phyloP scores from a whole-genome alignment of 2,329 filamentous ascomycete genomes.

The Tolypocladium nubicola region DNA sequence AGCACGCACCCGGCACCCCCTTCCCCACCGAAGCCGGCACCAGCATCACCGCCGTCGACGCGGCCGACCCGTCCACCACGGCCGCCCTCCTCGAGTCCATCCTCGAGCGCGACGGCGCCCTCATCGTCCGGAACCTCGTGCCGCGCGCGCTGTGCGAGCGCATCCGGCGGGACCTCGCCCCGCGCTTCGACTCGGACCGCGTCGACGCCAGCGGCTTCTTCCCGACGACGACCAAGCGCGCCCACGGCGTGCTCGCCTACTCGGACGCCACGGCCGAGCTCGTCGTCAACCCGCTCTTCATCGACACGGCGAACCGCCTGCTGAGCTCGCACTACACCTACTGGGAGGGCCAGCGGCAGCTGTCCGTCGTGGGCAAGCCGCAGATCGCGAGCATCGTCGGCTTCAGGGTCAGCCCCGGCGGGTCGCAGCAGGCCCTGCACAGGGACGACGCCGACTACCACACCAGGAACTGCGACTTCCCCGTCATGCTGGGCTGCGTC shows the following conservation, averaged over 20 bases:
- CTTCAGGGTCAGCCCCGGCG: slow-evolving; percentile 28
- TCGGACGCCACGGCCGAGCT: slow-evolving; percentile 27
- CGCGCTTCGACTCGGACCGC: slow-evolving; percentile 23
- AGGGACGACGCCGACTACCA: slow-evolving; percentile 22
- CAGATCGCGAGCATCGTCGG: slow-evolving; percentile 24
- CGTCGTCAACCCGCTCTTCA: slow-evolving; percentile 21
- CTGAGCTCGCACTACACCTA: slow-evolving; percentile 24
- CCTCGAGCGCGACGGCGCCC: slow-evolving; percentile 20
- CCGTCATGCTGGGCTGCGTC: slow-evolving; percentile 24
- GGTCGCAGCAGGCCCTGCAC: slow-evolving; percentile 26
- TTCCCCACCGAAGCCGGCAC: slow-evolving; percentile 13
- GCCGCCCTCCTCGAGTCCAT: slow-evolving; percentile 10
- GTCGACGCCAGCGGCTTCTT: slow-evolving; percentile 28
- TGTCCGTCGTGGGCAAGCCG: slow-evolving; percentile 22
- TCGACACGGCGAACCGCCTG: slow-evolving; percentile 20
- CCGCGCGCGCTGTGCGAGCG: slow-evolving; percentile 17
- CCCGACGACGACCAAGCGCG: slow-evolving; percentile 25
- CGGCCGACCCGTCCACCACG: slow-evolving; percentile 10
- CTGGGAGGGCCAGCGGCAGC: slow-evolving; percentile 21
- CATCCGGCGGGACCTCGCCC: slow-evolving; percentile 25
- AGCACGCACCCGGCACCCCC: background rate
- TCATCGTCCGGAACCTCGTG: slow-evolving; percentile 26
- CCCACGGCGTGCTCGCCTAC: slow-evolving; percentile 24
- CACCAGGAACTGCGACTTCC: slow-evolving; percentile 19
- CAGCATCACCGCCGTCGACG: slow-evolving; percentile 8